Percentiles rank a stretch among this genome's conserved stretches.
Conservation (phyloP, 2,329 filamentous ascomycete species). For the Aureobasidium melanogenum region DNA sequence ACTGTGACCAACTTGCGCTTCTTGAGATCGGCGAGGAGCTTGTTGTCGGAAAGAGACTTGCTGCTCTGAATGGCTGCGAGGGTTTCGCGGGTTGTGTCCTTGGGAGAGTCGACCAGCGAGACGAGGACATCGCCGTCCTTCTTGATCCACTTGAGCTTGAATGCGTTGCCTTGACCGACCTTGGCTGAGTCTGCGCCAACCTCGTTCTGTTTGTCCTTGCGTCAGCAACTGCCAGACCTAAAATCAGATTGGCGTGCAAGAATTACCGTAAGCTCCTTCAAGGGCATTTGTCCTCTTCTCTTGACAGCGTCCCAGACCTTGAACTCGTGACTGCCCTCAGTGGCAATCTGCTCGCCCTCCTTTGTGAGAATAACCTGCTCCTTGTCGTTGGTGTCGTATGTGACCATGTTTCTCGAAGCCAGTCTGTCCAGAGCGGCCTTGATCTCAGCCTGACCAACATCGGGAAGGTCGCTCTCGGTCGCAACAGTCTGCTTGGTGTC, state of each 20-base stretch:
- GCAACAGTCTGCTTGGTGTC: slow-evolving; percentile 29
- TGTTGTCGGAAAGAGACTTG: slow-evolving; percentile 60
- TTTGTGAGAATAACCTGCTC: slow-evolving; percentile 69
- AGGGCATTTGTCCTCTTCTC: slow-evolving; percentile 34
- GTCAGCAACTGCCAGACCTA: neutral
- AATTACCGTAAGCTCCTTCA: slow-evolving; percentile 38
- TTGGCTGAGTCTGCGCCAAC: slow-evolving; percentile 70
- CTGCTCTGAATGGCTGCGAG: slow-evolving; percentile 64
- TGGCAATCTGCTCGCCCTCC: slow-evolving; percentile 67
- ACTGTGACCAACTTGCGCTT: slow-evolving; percentile 84
- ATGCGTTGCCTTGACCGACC: slow-evolving; percentile 89
- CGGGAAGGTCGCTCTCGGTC: slow-evolving; percentile 24
- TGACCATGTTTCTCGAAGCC: slow-evolving; percentile 73
- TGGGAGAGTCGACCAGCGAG: slow-evolving; percentile 57
- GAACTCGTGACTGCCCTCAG: slow-evolving; percentile 42
- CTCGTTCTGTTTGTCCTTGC: slow-evolving; percentile 34
- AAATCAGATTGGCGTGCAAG: slow-evolving; percentile 4
- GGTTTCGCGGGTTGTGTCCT: slow-evolving; percentile 69
- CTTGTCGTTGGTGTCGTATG: slow-evolving; percentile 72
- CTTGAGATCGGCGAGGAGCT: slow-evolving; percentile 71
- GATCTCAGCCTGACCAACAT: slow-evolving; percentile 40
- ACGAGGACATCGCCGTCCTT: slow-evolving; percentile 50
- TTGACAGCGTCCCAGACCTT: slow-evolving; percentile 42
- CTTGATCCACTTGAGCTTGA: slow-evolving; percentile 64
- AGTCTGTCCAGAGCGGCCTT: slow-evolving; percentile 87